Base-by-base conservation (phyloP, 164 flowering plant species). In the Pachysandra terminalis region DNA sequence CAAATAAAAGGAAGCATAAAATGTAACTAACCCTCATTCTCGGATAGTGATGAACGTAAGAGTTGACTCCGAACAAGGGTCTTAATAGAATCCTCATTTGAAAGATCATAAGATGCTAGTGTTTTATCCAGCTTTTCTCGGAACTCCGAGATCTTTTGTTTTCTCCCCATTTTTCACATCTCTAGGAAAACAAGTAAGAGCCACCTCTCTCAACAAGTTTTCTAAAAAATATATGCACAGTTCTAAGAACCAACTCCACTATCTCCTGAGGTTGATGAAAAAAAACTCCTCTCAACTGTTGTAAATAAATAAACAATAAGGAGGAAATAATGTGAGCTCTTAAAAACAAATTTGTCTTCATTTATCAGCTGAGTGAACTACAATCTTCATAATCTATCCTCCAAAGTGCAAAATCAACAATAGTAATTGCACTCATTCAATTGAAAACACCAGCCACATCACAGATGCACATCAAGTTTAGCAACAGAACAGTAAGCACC, bases 61-160 rank as follows among this genome's bases (percentile, higher is more conserved):
- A 95, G 85, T 59, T 91, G 92, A 68, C 81, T 81, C 74, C 71
- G 83, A 23, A 95, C 83, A 32, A 89, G 88, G 65, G 69, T 59
- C 75, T 70, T 81, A 40, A 95, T 67, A 6, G 71, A 75, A 59
- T 87, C 79, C 65, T 71, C 69, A 74, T 84, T 70, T 45, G 77
- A 70, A 57, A 91, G 82, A 61, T 84, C 82, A 62, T 80, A 77
- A 4, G 93, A 85, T 27, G 87, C 85, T 40, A 95, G 80, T 14
- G 98, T 86, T 63, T 77, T 82, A 72, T 91, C 89, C 69, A 95
- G 74, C 74, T 83, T 84, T 64, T 81, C 85, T 55, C 97, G 78
- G 69, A 83, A 86, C 71, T 84, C 78, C 22, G 78, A 59, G 56
- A 87, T 83, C 66, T 78, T 82, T 65, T 69, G 62, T 32, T 76